phyloP scores from a whole-genome alignment of 306 rosid genomes.

The Cucurbita pepo region DNA sequence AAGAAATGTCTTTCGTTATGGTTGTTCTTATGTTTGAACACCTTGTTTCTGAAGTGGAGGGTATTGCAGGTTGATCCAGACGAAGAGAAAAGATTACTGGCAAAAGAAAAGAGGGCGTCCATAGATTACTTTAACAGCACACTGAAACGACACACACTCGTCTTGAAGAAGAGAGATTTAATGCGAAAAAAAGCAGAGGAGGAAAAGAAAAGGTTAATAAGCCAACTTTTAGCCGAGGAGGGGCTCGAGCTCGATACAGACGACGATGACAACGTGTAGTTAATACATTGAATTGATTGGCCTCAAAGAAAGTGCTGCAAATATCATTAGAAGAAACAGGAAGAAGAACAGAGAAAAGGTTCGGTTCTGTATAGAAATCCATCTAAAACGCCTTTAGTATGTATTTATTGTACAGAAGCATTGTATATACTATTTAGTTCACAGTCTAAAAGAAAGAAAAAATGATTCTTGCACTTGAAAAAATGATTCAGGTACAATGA shows the following conservation, averaged over 20 bases:
- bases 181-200: conserved; percentile 72
- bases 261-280: conserved; percentile 34
- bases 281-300: conserved; percentile 3
- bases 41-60: conserved; percentile 4
- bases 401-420: conserved; percentile 9
- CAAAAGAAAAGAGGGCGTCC: conserved; percentile 77
- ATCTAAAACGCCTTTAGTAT: not conserved
- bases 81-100: conserved; percentile 64
- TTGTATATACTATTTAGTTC: conserved; percentile 15
- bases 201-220: conserved; percentile 44
- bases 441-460: not conserved
- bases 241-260: conserved; percentile 91
- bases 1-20: not conserved
- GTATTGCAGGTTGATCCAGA: conserved; percentile 64
- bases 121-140: conserved; percentile 57
- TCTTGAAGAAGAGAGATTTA: conserved; percentile 72
- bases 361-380: not conserved
- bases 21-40: not conserved
- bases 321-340: conserved; percentile 3
- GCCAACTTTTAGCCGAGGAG: conserved; percentile 70
- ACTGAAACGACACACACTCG: conserved; percentile 63
- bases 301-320: not conserved
- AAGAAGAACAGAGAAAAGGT: not conserved
- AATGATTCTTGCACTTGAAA: not conserved
- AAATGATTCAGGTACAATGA: no score